Evolutionary conservation across 2,329 filamentous ascomycete species (phyloP).

Genomic region (Curvularia verruculosa): DNA sequence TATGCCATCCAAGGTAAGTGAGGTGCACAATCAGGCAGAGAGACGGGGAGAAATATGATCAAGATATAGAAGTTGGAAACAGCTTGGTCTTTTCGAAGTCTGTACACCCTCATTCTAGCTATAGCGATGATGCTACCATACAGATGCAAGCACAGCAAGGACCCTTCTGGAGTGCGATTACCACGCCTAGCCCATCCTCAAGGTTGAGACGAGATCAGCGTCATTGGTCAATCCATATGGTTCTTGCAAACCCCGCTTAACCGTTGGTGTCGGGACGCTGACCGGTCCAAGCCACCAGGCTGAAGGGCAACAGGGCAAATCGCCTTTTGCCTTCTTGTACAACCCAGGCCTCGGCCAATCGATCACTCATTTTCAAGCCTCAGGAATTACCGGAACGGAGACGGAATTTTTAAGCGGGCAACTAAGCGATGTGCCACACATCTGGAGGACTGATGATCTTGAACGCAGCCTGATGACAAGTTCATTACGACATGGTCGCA

Average conservation of each 20-base stretch:
- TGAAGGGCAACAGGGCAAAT: conserved; percentile 23
- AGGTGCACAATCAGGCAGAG: conserved; percentile 18
- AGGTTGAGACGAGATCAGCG: conserved; percentile 10
- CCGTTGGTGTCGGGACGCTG: conserved; percentile 19
- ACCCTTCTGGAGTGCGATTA: conserved; percentile 14
- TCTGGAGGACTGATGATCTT: conserved; percentile 12
- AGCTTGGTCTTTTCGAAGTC: conserved; percentile 12
- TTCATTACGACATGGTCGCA: conserved; percentile 3
- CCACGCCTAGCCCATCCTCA: conserved; percentile 5
- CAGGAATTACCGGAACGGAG: conserved; percentile 26
- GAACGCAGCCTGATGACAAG: conserved; percentile 16
- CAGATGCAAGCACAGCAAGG: conserved; percentile 17
- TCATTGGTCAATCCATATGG: conserved; percentile 21
- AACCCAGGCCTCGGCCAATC: conserved; percentile 5
- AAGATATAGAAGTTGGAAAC: conserved; percentile 20
- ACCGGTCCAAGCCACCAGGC: conserved; percentile 32
- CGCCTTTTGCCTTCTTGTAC: conserved; percentile 9
- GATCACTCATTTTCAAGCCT: conserved; percentile 16
- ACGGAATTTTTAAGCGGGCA: conserved; percentile 13
- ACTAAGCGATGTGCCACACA: conserved; percentile 18
- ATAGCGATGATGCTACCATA: conserved; percentile 17
- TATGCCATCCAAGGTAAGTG: neutral
- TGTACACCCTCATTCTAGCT: conserved; percentile 9
- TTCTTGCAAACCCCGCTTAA: conserved; percentile 22
- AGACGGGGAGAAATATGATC: conserved; percentile 17